Conservation (phyloP, 1,284 basidiomycete genomes). For the Phylloporus sp. region DNA sequence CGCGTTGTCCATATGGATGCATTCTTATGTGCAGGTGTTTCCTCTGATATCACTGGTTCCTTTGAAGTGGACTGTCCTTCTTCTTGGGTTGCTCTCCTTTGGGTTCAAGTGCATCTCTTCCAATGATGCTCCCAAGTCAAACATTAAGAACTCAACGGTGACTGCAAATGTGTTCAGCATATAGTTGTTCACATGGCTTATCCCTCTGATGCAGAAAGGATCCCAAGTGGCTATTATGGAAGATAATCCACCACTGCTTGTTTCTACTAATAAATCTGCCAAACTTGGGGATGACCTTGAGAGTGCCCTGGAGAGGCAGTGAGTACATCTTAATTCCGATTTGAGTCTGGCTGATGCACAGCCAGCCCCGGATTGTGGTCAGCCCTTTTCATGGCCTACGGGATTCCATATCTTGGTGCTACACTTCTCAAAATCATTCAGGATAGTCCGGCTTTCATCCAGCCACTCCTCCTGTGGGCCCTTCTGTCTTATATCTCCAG, state of each 20-base stretch:
- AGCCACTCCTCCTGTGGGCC: conserved; percentile 87
- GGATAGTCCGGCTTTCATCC: conserved; percentile 83
- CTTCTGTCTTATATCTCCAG: conserved; percentile 82
- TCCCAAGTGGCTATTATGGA: conserved; percentile 68
- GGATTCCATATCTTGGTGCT: conserved; percentile 76
- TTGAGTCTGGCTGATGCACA: too few species aligned
- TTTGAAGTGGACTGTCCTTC: conserved; percentile 52
- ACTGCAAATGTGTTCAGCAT: conserved; percentile 85
- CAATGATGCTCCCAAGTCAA: conserved; percentile 54
- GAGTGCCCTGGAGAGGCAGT: conserved; percentile 63
- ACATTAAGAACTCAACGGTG: conserved; percentile 71
- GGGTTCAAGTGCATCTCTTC: conserved; percentile 75
- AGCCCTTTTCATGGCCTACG: conserved; percentile 79
- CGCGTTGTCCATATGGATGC: conserved; percentile 60
- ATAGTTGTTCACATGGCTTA: conserved; percentile 84
- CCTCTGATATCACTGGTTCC: conserved; percentile 42
- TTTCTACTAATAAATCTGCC: conserved; percentile 72
- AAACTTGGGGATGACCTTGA: conserved; percentile 72
- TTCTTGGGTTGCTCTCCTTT: conserved; percentile 63
- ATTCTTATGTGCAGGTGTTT: conserved; percentile 47
- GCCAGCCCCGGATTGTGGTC: conserved; percentile 62
- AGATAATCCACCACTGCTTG: conserved; percentile 73
- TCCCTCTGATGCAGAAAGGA: conserved; percentile 75
- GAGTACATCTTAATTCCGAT: conserved; percentile 27
- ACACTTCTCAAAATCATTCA: conserved; percentile 73